Evolutionary conservation across 2,329 filamentous ascomycete genomes (phyloP).

Genomic region (Sporothrix pallida): DNA sequence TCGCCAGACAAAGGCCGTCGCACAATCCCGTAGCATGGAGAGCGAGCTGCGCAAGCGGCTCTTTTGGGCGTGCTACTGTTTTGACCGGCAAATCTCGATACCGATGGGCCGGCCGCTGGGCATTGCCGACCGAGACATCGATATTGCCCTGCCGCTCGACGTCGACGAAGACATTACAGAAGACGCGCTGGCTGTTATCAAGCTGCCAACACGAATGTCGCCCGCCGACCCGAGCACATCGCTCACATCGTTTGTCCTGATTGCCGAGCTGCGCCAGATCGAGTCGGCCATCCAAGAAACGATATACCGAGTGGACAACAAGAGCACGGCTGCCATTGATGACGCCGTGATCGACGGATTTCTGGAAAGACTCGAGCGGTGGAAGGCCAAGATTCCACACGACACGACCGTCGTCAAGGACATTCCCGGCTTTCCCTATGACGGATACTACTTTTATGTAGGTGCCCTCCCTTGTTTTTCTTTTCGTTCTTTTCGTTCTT

Average conservation of each 20-base stretch:
- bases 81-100: slow-evolving; percentile 45
- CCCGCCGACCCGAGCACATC: slow-evolving; percentile 38
- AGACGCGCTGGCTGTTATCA: slow-evolving; percentile 29
- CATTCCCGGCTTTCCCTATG: slow-evolving; percentile 24
- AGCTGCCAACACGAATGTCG: slow-evolving; percentile 17
- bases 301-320: slow-evolving; percentile 38
- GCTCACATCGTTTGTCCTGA: slow-evolving; percentile 41
- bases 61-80: slow-evolving; percentile 45
- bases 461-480: not conserved
- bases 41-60: slow-evolving; percentile 43
- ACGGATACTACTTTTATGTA: slow-evolving; percentile 27
- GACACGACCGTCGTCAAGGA: slow-evolving; percentile 29
- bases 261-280: slow-evolving; percentile 38
- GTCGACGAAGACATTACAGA: slow-evolving; percentile 41
- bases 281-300: slow-evolving; percentile 39
- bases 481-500: not conserved
- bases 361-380: slow-evolving; percentile 36
- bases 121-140: slow-evolving; percentile 43
- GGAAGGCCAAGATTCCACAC: slow-evolving; percentile 37
- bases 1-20: slow-evolving; percentile 36
- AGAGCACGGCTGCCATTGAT: slow-evolving; percentile 28
- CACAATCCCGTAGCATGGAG: slow-evolving; percentile 35
- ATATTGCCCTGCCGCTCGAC: slow-evolving; percentile 43
- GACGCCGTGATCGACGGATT: slow-evolving; percentile 35
- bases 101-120: slow-evolving; percentile 44